Base-by-base conservation (phyloP, 495 filamentous ascomycete genomes). In the Friedmanniomyces endolithicus region DNA sequence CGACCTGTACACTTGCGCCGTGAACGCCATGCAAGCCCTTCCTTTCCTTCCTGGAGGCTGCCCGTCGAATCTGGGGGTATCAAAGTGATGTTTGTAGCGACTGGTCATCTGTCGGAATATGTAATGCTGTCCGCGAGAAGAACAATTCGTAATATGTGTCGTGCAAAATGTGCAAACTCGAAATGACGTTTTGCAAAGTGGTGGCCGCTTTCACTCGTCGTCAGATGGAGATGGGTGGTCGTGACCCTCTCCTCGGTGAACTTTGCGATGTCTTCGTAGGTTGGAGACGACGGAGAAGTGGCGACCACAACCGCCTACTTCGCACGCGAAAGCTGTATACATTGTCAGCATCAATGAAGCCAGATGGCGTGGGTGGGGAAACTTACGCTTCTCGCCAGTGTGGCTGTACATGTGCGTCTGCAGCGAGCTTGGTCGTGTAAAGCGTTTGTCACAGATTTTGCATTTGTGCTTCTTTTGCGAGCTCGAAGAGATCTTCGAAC, bases 391-490 rank as follows among this genome's bases (percentile, higher is more conserved):
- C 70, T 98, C 94, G 64, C 92, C 92, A 48, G 92, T 98, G 68
- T 98, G 92, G 68, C 89, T 95, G 71, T 98, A 98, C 82, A 96
- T 97, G 65, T 98, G 92, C 23, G 92, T 98, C 63, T 96, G 94
- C 31, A 98, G 70, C 7, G 92, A 98, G 65, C 90, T 96, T 0
- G 92, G 92, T 37, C 92, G 80, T 11, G 92, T 97, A 69, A 98
- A 98, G 8, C 92, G 82, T 80, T 98, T 98, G 72, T 97, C 92
- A 75, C 92, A 98, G 48, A 98, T 87, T 75, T 96, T 97, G 78
- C 92, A 98, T 72, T 95, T 96, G 74, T 98, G 92, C 76, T 97
- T 98, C 81, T 98, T 98, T 66, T 97, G 90, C 25, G 92, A 89
- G 72, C 86, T 94, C 22, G 88, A 90, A 11, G 88, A 87, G 46